Evolutionary conservation across 1,284 basidiomycete species (phyloP), one percentile per base, ranked within the genome.

Genomic region (Rhodofomes roseus): DNA sequence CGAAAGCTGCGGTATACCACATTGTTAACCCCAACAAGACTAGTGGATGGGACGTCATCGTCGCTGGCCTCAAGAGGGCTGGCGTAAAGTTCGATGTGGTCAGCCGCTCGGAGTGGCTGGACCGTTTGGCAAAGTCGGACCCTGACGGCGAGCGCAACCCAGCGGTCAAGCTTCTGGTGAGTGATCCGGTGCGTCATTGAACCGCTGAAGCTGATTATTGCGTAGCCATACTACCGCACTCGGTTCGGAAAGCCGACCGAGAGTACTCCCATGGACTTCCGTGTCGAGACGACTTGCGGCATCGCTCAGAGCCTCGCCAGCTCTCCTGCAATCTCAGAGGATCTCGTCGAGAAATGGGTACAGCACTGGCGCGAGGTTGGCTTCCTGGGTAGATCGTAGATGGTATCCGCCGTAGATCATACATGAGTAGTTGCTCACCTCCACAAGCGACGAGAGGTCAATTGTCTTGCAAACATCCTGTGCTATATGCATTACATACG

Each of bases 31-130:
- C 77, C 1, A 70, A 76, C 9, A 64, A 66, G 31, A 68, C 67
- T 16, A 63, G 74, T 6, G 63, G 66, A 4, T 86, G 82, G 79
- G 66, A 71, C 9, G 70, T 73, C 34, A 74, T 87, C 36, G 74
- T 83, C 37, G 67, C 70, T 4, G 75, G 74, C 31, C 74, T 87
- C 14, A 65, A 69, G 2, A 40, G 62, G 1, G 73, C 76, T 1
- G 79, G 79, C 2, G 64, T 85, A 36, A 60, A 71, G 25, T 84
- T 86, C 58, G 74, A 81, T 23, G 64, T 72, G 0, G 75, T 85
- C 18, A 65, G 76, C 2, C 71, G 74, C 5, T 65, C 64, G 1
- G 73, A 79, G 54, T 85, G 84, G 84, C 68, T 86, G n/a, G 70
- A 75, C 31, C 66, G 68, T 0, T 67, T 87, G 25, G 71, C 72